phyloP scores from a whole-genome alignment of 768 basidiomycete genomes.

The Pisolithus orientalis region DNA sequence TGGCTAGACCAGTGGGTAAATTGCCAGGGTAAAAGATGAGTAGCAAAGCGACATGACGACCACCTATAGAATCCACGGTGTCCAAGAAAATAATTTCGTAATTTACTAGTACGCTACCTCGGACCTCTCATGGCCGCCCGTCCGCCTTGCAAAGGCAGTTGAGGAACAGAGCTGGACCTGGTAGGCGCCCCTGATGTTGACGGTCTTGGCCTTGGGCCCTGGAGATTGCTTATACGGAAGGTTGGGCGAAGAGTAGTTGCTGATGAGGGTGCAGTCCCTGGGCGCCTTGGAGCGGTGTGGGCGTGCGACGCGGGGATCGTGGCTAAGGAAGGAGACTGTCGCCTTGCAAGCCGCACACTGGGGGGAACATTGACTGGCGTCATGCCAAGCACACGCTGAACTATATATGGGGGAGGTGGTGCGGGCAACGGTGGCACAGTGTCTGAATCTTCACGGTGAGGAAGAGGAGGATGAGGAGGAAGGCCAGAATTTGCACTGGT shows the following conservation, averaged over 20 bases:
- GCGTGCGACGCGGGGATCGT: background rate
- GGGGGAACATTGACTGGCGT: conserved; percentile 16
- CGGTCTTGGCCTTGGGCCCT: conserved; percentile 26
- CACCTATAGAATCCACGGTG: background rate
- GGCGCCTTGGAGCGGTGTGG: background rate
- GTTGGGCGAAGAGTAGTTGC: background rate
- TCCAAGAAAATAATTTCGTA: conserved; percentile 16
- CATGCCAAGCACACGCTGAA: conserved; percentile 26
- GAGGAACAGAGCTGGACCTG: conserved; percentile 14
- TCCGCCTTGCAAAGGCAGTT: conserved; percentile 27
- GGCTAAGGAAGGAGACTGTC: background rate
- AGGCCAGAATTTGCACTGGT: conserved; percentile 30
- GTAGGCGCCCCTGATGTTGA: conserved; percentile 12
- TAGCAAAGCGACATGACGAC: background rate
- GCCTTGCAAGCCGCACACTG: background rate
- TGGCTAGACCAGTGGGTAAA: background rate
- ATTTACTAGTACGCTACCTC: conserved; percentile 5
- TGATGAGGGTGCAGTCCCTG: conserved; percentile 4
- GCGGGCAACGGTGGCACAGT: conserved; percentile 8
- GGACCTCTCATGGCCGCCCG: conserved; percentile 13
- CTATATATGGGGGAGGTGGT: conserved; percentile 24
- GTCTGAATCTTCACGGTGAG: conserved; percentile 19
- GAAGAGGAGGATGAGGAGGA: conserved; percentile 39
- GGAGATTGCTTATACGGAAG: conserved; percentile 16
- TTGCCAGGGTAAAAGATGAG: background rate